These are phyloP conservation scores for Cynanchum wilfordii DNA, from an alignment of 257 asterid species.

Conservation along the genomic window DNA sequence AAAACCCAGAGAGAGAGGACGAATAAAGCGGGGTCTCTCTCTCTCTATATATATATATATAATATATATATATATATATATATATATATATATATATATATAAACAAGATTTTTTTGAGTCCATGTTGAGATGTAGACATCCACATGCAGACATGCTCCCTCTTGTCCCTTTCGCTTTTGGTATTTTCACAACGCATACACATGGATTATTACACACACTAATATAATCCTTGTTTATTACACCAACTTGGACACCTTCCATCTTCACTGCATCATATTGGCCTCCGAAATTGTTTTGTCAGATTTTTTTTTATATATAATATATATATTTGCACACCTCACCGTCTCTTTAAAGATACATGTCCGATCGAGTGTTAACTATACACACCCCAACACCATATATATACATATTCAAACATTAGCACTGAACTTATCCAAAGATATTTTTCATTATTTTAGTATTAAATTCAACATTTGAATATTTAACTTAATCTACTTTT, in stretches of 20 bases:
- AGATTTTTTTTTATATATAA: conserved; percentile 7
- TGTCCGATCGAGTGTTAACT: conserved; percentile 20
- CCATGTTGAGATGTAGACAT: conserved; percentile 37
- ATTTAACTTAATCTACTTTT: no score
- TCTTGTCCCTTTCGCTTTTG: conserved; percentile 39
- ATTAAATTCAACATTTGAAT: no score
- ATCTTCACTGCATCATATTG: conserved; percentile 28
- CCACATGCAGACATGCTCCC: conserved; percentile 50
- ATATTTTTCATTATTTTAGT: no score
- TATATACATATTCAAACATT: no score
- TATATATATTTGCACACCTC: conserved; percentile 6
- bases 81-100: no score
- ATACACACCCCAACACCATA: not conserved
- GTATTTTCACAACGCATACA: conserved; percentile 21
- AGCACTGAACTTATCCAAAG: no score
- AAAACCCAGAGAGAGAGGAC: not conserved
- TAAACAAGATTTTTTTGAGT: conserved; percentile 9
- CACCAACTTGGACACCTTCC: conserved; percentile 23
- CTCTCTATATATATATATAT: no score
- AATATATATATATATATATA: no score
- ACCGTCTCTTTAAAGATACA: conserved; percentile 20
- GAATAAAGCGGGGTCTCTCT: conserved; percentile 24
- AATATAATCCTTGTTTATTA: not conserved
- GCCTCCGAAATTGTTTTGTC: conserved; percentile 29
- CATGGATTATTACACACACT: not conserved